Evolutionary conservation across 2,329 filamentous ascomycete genomes (phyloP), one percentile per base, ranked within the genome.

Genomic region (Kalmusia sp.): DNA sequence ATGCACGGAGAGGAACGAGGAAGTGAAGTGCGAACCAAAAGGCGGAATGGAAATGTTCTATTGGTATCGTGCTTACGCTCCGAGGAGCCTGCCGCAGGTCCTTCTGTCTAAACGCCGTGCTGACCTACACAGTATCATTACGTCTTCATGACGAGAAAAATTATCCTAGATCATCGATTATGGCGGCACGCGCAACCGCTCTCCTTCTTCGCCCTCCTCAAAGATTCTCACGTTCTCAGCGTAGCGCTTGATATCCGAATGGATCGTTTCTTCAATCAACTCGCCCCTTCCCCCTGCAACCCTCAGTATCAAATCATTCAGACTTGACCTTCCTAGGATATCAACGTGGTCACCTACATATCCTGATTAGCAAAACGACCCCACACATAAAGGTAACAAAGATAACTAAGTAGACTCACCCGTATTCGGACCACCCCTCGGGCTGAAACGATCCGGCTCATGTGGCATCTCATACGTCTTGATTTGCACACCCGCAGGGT

Each of bases 391-490:
- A 38, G 27, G 22, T n/a, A 44, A 6, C 15, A 30, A 14, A 40
- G 17, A 24, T 21, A 11, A 27, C 28, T 8, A 7, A 41, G 17
- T n/a, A 12, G 12, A 70, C 71, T 54, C 74, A 83, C 80, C 84
- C 30, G 85, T 88, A 61, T 87, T 88, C 0, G 85, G 85, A 0
- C 84, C 86, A 35, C 86, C 86, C 4, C 95, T 81, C 0, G 95
- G 92, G 64, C 88, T 93, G 73, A 97, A 99, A 15, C 91, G 80
- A 64, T 97, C 93, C 1, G 95, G 95, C 68, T 98, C 93, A 70
- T 99, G 95, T 1, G 88, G 90, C 95, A 99, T 99, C 78, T 99
- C 95, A 56, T 89, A 92, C 0, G 93, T 90, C 34, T 87, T 96
- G 58, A 99, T 80, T 65, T 92, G 86, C 27, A 88, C 84, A 2